Evolutionary conservation across 192 early-diverging fungal genomes (phyloP), one percentile per base, ranked within the genome.

Genomic region (Funneliformis mosseae): DNA sequence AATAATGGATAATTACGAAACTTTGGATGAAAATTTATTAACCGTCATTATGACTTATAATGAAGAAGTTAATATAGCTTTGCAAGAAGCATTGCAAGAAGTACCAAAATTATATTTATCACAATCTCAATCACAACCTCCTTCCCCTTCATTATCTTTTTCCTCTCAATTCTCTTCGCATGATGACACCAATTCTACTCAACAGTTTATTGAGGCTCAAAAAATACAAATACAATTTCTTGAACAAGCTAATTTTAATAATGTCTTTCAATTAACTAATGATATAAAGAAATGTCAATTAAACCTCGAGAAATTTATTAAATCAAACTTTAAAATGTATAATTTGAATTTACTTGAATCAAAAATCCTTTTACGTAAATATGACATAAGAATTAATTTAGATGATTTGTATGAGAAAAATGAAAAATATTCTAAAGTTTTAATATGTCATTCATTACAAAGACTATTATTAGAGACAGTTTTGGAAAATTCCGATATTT

Each of bases 31-130:
- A 45, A 71, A 71, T 71, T 33, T 71, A 33, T 45, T 71, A 42
- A 45, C 69, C 4, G 42, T 71, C 25, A 71, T 71, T 23, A 71
- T 71, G 69, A 71, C 69, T 46, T 71, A 71, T 71, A 71, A 71
- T 71, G 69, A 71, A 45, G 69, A 71, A 71, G 69, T 71, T 71
- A 71, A 71, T 71, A 71, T 25, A 18, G 69, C 69, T 23, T 71
- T 71, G 46, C 39, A 71, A 71, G 69, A 71, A 27, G 69, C 69
- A 45, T 45, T 71, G 11, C 41, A 71, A 45, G 69, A 71, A 46
- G 42, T 71, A 25, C 69, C 69, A 45, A 71, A 45, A 18, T 45
- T 18, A 28, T 68, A 68, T 8, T 38, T 11, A 39, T 68, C 25
- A 38, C 33, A 23, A 42, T 39, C 23, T 14, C 7, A 28, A 68